Percentiles rank a stretch among this genome's conserved stretches.
These are phyloP conservation scores for Barbatosphaeria neglecta DNA, from an alignment of 495 filamentous ascomycete genomes.

Conservation along the genomic window DNA sequence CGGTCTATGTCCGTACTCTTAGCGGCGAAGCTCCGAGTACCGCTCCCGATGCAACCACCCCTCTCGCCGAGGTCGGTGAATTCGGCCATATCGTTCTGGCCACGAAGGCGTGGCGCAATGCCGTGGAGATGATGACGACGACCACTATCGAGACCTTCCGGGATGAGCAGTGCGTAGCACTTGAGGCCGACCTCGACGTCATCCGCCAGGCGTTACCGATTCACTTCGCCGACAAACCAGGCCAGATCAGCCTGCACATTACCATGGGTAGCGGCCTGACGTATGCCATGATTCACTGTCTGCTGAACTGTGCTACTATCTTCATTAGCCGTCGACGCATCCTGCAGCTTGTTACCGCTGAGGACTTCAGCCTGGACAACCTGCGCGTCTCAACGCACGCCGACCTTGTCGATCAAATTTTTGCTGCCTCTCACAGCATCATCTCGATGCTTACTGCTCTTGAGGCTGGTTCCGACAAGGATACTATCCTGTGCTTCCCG, in stretches of 20 bases:
- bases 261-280: constrained; percentile 42
- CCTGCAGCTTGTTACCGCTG: constrained; percentile 33
- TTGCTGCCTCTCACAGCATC: constrained; percentile 38
- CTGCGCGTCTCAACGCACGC: constrained; percentile 29
- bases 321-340: constrained; percentile 41
- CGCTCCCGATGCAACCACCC: constrained; percentile 17
- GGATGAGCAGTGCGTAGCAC: constrained; percentile 27
- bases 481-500: constrained; percentile 35
- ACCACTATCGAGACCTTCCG: constrained; percentile 31
- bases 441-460: constrained; percentile 32
- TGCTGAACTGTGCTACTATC: constrained; percentile 38
- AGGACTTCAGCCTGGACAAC: constrained; percentile 30
- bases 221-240: constrained; percentile 38
- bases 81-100: constrained; percentile 41
- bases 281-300: constrained; percentile 39
- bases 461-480: constrained; percentile 35
- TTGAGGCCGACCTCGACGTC: constrained; percentile 32
- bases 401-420: constrained; percentile 31
- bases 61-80: constrained; percentile 33
- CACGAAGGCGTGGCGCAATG: constrained; percentile 39
- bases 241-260: constrained; percentile 39
- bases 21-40: constrained; percentile 20
- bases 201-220: constrained; percentile 32
- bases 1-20: constrained; percentile 34
- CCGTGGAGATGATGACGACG: constrained; percentile 40